phyloP scores from a whole-genome alignment of 345 rosid genomes.

The Bruguiera sexangula region DNA sequence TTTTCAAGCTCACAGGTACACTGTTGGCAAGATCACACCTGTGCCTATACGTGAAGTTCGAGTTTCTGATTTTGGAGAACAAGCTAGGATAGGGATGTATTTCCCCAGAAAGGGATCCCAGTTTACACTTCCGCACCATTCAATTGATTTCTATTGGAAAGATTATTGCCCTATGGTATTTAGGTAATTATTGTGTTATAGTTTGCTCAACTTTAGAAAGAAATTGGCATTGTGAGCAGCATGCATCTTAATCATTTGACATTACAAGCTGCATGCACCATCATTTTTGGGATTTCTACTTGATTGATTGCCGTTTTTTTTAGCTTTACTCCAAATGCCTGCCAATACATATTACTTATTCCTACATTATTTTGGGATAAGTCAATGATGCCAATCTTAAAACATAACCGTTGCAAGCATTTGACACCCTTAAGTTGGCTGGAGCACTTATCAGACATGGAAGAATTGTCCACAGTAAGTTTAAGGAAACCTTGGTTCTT shows the following conservation, averaged over 20 bases:
- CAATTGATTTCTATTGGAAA: conserved; percentile 86
- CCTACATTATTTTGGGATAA: no score
- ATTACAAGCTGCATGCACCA: conserved; percentile 1
- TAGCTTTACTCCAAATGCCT: background rate
- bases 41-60: conserved; percentile 89
- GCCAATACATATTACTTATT: background rate
- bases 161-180: conserved; percentile 99
- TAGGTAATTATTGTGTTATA: conserved; percentile 46
- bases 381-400: no score
- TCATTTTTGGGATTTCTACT: background rate
- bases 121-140: conserved; percentile 84
- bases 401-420: no score
- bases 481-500: no score
- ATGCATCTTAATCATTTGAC: no score
- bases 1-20: conserved; percentile 69
- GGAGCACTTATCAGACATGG: no score
- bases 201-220: conserved; percentile 7
- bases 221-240: background rate
- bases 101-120: conserved; percentile 85
- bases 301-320: background rate
- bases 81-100: conserved; percentile 89
- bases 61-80: conserved; percentile 82
- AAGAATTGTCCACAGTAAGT: no score
- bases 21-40: conserved; percentile 94
- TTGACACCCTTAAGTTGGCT: no score